Evolutionary conservation across 805 yeast genomes (phyloP).

Genomic region (Monosporozyma solicola): DNA sequence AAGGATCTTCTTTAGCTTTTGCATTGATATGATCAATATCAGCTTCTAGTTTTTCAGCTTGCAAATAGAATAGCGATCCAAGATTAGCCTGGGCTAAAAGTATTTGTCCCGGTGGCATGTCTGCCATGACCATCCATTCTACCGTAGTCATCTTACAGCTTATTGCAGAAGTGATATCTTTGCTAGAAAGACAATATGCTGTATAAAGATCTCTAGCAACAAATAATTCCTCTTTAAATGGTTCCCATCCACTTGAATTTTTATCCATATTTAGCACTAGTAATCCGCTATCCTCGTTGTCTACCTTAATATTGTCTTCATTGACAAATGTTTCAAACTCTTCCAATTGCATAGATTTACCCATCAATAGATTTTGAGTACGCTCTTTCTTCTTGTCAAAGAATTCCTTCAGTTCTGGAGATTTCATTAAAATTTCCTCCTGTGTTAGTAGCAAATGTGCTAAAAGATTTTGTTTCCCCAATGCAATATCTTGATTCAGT

Average conservation of each 20-base stretch:
- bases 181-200: constrained; percentile 58
- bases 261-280: constrained; percentile 28
- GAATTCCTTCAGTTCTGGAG: constrained; percentile 30
- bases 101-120: constrained; percentile 54
- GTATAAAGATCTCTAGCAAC: constrained; percentile 68
- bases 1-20: constrained; percentile 18
- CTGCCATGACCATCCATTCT: constrained; percentile 66
- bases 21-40: constrained; percentile 30
- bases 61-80: constrained; percentile 60
- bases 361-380: constrained; percentile 11
- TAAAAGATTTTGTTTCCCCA: constrained; percentile 48
- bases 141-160: constrained; percentile 54
- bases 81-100: constrained; percentile 58
- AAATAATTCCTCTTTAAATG: constrained; percentile 69
- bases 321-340: constrained; percentile 24
- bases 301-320: constrained; percentile 21
- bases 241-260: constrained; percentile 53
- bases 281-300: constrained; percentile 21
- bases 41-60: constrained; percentile 54
- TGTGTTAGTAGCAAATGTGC: constrained; percentile 61
- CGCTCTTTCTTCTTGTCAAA: constrained; percentile 27
- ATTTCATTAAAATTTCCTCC: constrained; percentile 45
- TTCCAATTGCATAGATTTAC: constrained; percentile 8
- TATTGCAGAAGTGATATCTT: constrained; percentile 56
- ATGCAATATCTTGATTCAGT: constrained; percentile 39